Evolutionary conservation across 2,329 filamentous ascomycete genomes (phyloP).

Genomic region (Colletotrichum eleusines): DNA sequence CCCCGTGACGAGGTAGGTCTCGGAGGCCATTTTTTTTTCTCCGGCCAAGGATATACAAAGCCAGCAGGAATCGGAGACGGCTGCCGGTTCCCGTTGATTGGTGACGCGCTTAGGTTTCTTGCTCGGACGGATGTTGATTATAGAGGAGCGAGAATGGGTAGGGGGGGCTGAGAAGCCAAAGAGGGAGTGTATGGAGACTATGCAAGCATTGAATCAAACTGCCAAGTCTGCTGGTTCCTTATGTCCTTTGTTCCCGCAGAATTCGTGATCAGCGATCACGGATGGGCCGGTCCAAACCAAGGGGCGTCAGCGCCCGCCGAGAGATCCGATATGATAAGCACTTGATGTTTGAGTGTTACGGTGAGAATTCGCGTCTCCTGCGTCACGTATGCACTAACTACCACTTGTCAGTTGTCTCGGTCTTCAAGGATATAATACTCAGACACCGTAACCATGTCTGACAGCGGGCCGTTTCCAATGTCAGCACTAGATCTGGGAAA

Average conservation of each 20-base stretch:
- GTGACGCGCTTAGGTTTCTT: not conserved
- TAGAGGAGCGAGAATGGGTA: not conserved
- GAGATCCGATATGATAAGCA: slow-evolving; percentile 13
- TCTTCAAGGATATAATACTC: not conserved
- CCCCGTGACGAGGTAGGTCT: slow-evolving; percentile 63
- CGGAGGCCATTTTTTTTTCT: slow-evolving; percentile 15
- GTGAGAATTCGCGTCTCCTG: not conserved
- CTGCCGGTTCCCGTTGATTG: not conserved
- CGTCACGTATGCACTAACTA: not conserved
- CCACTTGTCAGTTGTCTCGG: not conserved
- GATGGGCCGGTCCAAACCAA: not conserved
- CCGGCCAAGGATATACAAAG: too few relatives aligned
- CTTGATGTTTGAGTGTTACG: not conserved
- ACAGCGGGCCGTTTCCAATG: not conserved
- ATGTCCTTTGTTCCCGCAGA: not conserved
- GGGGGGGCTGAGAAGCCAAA: not conserved
- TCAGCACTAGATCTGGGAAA: not conserved
- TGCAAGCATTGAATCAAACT: not conserved
- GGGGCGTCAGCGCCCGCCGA: not conserved
- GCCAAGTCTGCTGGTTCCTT: not conserved
- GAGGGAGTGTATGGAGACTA: not conserved
- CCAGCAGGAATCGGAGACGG: not conserved
- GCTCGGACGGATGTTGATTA: not conserved
- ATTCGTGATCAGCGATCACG: not conserved
- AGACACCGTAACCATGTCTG: not conserved